These are phyloP conservation scores for Bipolaris zeicola DNA, from an alignment of 2,329 filamentous ascomycete species.

Conservation along the genomic window DNA sequence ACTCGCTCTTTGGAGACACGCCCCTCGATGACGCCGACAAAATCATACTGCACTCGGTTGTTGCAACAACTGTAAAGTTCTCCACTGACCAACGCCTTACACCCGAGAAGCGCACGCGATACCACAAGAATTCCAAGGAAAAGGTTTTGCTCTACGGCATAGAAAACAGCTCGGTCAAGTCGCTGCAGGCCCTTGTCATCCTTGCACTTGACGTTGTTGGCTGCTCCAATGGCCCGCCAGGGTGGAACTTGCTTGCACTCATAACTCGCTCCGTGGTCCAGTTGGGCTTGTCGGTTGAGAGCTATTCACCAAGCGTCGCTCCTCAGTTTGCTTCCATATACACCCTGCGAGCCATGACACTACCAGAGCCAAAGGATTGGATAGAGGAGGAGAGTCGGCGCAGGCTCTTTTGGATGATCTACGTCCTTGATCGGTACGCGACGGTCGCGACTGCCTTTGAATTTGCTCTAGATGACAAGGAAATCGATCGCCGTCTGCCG, in stretches of 20 bases:
- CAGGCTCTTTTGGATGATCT: slow-evolving; percentile 92
- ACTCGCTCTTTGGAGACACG: slow-evolving; percentile 74
- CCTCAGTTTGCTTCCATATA: slow-evolving; percentile 86
- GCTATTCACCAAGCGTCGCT: slow-evolving; percentile 76
- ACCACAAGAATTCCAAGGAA: slow-evolving; percentile 81
- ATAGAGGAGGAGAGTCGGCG: slow-evolving; percentile 88
- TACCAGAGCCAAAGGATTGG: slow-evolving; percentile 82
- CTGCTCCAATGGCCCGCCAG: slow-evolving; percentile 85
- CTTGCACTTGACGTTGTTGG: slow-evolving; percentile 84
- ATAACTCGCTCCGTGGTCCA: slow-evolving; percentile 90
- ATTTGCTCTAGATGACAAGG: slow-evolving; percentile 85
- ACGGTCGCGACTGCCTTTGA: slow-evolving; percentile 92
- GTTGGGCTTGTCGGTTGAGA: slow-evolving; percentile 82
- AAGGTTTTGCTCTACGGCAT: slow-evolving; percentile 86
- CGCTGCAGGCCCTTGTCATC: slow-evolving; percentile 85
- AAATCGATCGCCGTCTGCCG: slow-evolving; percentile 84
- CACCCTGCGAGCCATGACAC: slow-evolving; percentile 80
- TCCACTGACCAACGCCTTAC: slow-evolving; percentile 78
- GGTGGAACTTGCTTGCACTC: slow-evolving; percentile 88
- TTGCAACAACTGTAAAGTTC: slow-evolving; percentile 84
- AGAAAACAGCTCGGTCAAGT: slow-evolving; percentile 87
- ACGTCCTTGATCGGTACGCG: slow-evolving; percentile 85
- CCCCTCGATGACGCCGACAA: slow-evolving; percentile 80
- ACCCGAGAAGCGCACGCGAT: slow-evolving; percentile 72
- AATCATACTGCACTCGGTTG: slow-evolving; percentile 84